These are phyloP conservation scores for Breviolum minutum DNA, from an alignment of 73 alveolate species.

Conservation along the genomic window DNA sequence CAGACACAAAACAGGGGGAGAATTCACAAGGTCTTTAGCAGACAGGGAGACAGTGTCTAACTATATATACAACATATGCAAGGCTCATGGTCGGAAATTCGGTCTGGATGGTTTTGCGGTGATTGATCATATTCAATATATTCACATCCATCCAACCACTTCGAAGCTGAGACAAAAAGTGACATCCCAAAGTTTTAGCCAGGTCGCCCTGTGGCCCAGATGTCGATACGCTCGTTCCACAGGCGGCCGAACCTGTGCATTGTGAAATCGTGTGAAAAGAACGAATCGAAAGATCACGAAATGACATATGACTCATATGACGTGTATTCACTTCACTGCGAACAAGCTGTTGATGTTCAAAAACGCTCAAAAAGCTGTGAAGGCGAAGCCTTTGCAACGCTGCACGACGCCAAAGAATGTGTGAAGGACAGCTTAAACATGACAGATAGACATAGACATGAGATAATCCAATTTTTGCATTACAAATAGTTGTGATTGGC, in stretches of 20 bases:
- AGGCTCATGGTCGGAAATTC: too few species aligned
- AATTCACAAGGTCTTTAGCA: neutral
- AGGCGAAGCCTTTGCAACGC: too few species aligned
- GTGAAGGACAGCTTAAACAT: neutral
- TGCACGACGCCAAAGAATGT: neutral
- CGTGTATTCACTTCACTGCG: too few species aligned
- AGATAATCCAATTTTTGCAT: neutral
- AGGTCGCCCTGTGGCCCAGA: slow-evolving; percentile 70
- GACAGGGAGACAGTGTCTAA: too few species aligned
- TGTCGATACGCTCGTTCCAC: slow-evolving; percentile 89
- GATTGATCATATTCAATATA: neutral
- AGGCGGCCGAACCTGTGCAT: slow-evolving; percentile 59
- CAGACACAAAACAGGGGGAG: neutral
- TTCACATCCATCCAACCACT: neutral
- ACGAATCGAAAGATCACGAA: neutral
- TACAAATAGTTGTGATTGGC: neutral
- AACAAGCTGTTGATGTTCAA: too few species aligned
- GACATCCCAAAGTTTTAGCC: too few species aligned
- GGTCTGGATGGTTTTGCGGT: neutral
- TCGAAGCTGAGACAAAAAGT: neutral
- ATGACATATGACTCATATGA: too few species aligned
- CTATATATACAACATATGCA: too few species aligned
- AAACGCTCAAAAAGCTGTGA: too few species aligned
- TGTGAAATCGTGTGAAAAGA: neutral
- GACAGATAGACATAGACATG: neutral